Base-by-base conservation (phyloP, 129 eudicot species). In the Tagetes patula region DNA sequence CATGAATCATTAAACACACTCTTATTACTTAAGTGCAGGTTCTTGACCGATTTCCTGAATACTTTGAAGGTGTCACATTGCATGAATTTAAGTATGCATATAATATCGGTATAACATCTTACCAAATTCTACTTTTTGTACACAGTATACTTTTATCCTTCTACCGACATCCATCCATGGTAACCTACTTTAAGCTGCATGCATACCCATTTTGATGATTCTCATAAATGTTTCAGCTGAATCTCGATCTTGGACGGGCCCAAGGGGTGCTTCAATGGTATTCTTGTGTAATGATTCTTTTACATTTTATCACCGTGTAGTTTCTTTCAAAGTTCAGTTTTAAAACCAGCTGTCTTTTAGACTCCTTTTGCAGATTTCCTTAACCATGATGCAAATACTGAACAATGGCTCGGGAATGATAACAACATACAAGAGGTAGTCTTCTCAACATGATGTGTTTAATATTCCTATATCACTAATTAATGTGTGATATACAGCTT, bases 341-440 rank as follows among this genome's bases (percentile, higher is more conserved):
- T 34, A 45, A 45, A 75, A 41, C 68, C 33, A 69, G 43, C 45
- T 43, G 6, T 74, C 30, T 72, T 79, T 53, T 74, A 89, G 96
- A 89, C 87, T 78, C 97, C 97, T 39, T 92, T 92, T 80, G 96
- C 96, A 81, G 96, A 89, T 82, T 92, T 92, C 63, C 75, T 87
- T 58, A 92, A 92, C 79, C 96, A 89, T 80, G 89, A 89, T 82
- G 87, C 91, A 34, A 71, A 49, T 80, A 85, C 97, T 3, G 87
- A 85, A 81, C 48, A 96, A 37, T 79, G 73, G 76, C 89, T 86
- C 54, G 49, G 83, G 65, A 76, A 76, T 42, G 89, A 87, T 49
- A 89, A 88, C 71, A 53, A 69, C 58, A 65, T 79, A 67, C 82
- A 78, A 0, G 97, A 89, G 93, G 96, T 88, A 73, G 47, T 66